Percentiles rank a stretch among this genome's conserved stretches.
Evolutionary conservation across 2,329 filamentous ascomycete genomes (phyloP).

Genomic region (Penicillium sp.): DNA sequence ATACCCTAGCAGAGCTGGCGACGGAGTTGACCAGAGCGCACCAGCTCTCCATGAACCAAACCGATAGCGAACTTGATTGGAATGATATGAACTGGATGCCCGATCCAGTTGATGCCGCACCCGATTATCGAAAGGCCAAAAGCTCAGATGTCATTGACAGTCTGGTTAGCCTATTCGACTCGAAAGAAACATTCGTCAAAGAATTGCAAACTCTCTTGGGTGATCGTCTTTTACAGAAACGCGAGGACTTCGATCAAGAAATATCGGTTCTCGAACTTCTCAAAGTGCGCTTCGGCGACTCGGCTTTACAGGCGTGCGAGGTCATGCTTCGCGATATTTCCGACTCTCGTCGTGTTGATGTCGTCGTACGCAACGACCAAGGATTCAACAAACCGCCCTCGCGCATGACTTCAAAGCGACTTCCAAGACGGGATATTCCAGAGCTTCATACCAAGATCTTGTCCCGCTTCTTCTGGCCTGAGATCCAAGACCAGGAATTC

Average conservation of each 20-base stretch:
- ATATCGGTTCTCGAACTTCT: conserved; percentile 81
- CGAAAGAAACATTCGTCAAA: conserved; percentile 88
- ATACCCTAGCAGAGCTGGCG: conserved; percentile 54
- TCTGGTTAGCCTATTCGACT: conserved; percentile 82
- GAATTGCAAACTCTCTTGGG: conserved; percentile 90
- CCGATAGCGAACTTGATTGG: conserved; percentile 76
- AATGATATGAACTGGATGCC: conserved; percentile 92
- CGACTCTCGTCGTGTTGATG: conserved; percentile 75
- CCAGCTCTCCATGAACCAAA: conserved; percentile 44
- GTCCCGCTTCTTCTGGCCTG: conserved; percentile 91
- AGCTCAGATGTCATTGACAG: conserved; percentile 90
- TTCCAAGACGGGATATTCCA: conserved; percentile 28
- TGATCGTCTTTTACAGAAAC: conserved; percentile 69
- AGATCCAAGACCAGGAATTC: conserved; percentile 60
- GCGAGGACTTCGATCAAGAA: conserved; percentile 73
- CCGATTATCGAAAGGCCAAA: conserved; percentile 86
- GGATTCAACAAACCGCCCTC: conserved; percentile 30
- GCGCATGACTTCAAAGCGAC: conserved; percentile 31
- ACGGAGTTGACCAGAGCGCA: conserved; percentile 50
- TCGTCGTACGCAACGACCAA: conserved; percentile 59
- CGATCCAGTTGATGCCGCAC: conserved; percentile 87
- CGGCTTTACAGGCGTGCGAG: conserved; percentile 84
- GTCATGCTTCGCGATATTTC: conserved; percentile 95
- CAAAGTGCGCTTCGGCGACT: conserved; percentile 84
- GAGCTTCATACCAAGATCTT: conserved; percentile 79